Evolutionary conservation across 257 asterid species (phyloP).

Genomic region (Haberlea rhodopensis): DNA sequence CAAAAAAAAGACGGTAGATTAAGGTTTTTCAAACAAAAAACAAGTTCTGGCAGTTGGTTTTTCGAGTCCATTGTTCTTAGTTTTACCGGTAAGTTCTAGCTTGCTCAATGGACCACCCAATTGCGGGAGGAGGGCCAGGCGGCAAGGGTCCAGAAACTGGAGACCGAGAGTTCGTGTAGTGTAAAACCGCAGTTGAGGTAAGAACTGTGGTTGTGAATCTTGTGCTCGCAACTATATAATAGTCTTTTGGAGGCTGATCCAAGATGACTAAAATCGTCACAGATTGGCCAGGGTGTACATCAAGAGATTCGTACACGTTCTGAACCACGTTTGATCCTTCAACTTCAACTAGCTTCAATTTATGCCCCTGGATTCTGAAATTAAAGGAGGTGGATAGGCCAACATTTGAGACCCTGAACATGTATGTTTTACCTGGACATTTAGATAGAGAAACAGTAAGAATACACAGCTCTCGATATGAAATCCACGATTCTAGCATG

Average conservation of each 20-base stretch:
- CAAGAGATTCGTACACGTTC: conserved; percentile 65
- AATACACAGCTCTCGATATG: neutral
- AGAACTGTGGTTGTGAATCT: conserved; percentile 57
- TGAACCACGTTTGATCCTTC: conserved; percentile 95
- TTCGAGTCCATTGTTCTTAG: neutral
- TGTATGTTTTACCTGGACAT: conserved; percentile 73
- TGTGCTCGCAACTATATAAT: conserved; percentile 80
- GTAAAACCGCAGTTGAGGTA: conserved; percentile 54
- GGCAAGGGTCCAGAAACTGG: conserved; percentile 73
- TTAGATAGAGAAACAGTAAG: conserved; percentile 14
- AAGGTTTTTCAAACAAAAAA: neutral
- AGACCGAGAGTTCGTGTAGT: conserved; percentile 58
- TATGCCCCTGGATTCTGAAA: conserved; percentile 89
- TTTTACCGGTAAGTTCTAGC: conserved; percentile 75
- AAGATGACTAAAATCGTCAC: conserved; percentile 69
- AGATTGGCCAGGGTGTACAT: conserved; percentile 86
- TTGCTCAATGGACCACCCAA: conserved; percentile 78
- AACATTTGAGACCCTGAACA: conserved; percentile 85
- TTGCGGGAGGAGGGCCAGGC: conserved; percentile 46
- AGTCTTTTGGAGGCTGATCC: conserved; percentile 74
- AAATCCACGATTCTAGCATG: neutral
- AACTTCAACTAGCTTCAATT: conserved; percentile 78
- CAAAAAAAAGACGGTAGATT: conserved; percentile 14
- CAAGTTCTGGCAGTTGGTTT: neutral
- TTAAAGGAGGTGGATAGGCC: conserved; percentile 69